Conservation (phyloP, 257 asterid species). For the Ilex aquifolium region DNA sequence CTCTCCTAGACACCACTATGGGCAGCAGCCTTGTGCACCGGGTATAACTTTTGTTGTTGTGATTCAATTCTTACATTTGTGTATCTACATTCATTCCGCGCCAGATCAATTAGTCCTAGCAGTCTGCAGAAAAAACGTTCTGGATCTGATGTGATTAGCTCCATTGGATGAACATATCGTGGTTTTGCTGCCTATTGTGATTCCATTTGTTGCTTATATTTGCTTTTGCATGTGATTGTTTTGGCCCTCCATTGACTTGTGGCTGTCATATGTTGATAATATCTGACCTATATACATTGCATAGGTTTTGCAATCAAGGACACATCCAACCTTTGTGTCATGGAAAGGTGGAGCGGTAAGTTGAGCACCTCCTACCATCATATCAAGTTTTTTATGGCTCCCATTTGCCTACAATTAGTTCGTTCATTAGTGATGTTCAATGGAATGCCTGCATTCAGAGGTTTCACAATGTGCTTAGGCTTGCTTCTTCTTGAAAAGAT, state of each 20-base stretch:
- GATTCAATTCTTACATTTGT: too few species aligned
- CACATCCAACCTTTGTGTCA: slow-evolving; percentile 59
- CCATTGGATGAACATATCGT: too few species aligned
- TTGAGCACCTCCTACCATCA: slow-evolving; percentile 11
- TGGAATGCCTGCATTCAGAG: neutral
- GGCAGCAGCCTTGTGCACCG: too few species aligned
- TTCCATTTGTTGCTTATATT: neutral
- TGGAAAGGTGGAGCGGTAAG: slow-evolving; percentile 99
- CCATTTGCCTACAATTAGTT: neutral
- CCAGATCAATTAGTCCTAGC: too few species aligned
- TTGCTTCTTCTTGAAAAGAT: neutral
- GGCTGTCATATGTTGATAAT: neutral
- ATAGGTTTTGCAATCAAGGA: slow-evolving; percentile 86
- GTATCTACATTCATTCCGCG: too few species aligned
- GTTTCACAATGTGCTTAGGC: neutral
- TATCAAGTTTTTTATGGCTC: neutral
- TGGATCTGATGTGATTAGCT: too few species aligned
- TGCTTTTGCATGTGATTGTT: neutral
- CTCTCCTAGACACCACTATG: too few species aligned
- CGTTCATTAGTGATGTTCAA: neutral
- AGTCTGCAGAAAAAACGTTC: too few species aligned
- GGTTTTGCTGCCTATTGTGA: too few species aligned
- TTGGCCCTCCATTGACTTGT: neutral
- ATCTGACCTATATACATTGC: slow-evolving; percentile 9
- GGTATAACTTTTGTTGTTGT: too few species aligned